phyloP scores from a whole-genome alignment of 805 yeast genomes.

The Wilhelminamyces savonicus region DNA sequence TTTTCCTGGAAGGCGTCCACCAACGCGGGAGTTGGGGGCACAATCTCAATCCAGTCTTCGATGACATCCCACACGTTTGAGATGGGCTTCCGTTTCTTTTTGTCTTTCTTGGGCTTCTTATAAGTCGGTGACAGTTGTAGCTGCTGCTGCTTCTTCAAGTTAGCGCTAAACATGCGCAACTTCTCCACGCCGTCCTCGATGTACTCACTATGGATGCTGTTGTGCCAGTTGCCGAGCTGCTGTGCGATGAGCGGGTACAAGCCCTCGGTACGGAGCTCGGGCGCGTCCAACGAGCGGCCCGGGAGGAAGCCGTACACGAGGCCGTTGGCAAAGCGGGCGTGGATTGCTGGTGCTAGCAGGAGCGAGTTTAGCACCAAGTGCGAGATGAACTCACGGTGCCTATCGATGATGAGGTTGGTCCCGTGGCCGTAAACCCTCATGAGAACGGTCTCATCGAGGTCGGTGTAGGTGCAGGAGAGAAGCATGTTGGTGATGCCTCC shows the following conservation, averaged over 20 bases:
- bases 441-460: constrained; percentile 34
- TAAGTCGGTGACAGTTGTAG: not conserved
- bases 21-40: constrained; percentile 45
- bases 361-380: constrained; percentile 57
- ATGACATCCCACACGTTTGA: constrained; percentile 55
- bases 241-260: constrained; percentile 57
- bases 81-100: constrained; percentile 23
- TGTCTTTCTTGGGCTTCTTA: constrained; percentile 6
- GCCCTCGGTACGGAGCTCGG: constrained; percentile 42
- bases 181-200: constrained; percentile 43
- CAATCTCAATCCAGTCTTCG: constrained; percentile 54
- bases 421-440: constrained; percentile 74
- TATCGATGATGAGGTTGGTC: constrained; percentile 63
- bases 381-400: constrained; percentile 68
- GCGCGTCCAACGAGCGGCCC: constrained; percentile 54
- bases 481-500: constrained; percentile 66
- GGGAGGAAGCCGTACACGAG: constrained; percentile 62
- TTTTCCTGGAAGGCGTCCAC: constrained; percentile 31
- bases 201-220: constrained; percentile 34
- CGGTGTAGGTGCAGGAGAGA: constrained; percentile 34
- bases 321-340: constrained; percentile 67
- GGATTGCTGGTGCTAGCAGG: constrained; percentile 61
- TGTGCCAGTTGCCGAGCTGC: constrained; percentile 68
- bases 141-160: constrained; percentile 9
- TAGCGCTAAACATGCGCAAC: constrained; percentile 23